Percentiles rank a stretch among this genome's conserved stretches.
Conservation (phyloP, 73 alveolate genomes). For the Paramecium sonneborni region DNA sequence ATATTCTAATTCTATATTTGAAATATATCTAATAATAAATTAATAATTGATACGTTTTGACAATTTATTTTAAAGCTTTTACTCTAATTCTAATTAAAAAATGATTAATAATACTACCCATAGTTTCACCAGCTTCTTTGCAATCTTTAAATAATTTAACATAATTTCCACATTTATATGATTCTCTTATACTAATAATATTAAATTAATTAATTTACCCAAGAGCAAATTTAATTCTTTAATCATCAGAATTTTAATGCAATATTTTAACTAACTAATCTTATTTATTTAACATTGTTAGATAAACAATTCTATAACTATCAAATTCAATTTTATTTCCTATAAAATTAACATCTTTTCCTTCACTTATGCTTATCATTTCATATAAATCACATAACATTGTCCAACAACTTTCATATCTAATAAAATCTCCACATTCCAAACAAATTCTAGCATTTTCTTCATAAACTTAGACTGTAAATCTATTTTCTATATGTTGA, state of each 20-base stretch:
- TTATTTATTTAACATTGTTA: conserved; percentile 70
- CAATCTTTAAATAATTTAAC: conserved; percentile 75
- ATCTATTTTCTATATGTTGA: conserved; percentile 77
- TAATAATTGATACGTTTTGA: not conserved
- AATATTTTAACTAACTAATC: conserved; percentile 35
- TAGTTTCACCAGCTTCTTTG: conserved; percentile 74
- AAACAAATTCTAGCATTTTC: conserved; percentile 88
- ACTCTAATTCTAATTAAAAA: conserved; percentile 72
- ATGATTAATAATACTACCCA: conserved; percentile 76
- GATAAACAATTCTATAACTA: conserved; percentile 78
- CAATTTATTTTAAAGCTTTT: conserved; percentile 62
- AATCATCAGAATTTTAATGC: conserved; percentile 39
- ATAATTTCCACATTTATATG: conserved; percentile 72
- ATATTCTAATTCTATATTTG: conserved; percentile 6
- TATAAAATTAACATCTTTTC: conserved; percentile 43
- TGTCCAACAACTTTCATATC: conserved; percentile 85
- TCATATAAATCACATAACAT: conserved; percentile 75
- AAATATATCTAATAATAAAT: not conserved
- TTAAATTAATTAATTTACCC: not conserved
- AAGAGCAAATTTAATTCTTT: conserved; percentile 51
- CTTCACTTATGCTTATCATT: conserved; percentile 73
- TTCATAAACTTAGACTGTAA: conserved; percentile 83
- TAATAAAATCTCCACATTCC: conserved; percentile 81
- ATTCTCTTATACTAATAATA: not conserved
- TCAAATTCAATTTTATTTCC: conserved; percentile 71